A percentile compares a stretch with the other conserved stretches of the same genome.
Conservation (phyloP, 2,329 filamentous ascomycete genomes). For the Grosmannia clavigera region DNA sequence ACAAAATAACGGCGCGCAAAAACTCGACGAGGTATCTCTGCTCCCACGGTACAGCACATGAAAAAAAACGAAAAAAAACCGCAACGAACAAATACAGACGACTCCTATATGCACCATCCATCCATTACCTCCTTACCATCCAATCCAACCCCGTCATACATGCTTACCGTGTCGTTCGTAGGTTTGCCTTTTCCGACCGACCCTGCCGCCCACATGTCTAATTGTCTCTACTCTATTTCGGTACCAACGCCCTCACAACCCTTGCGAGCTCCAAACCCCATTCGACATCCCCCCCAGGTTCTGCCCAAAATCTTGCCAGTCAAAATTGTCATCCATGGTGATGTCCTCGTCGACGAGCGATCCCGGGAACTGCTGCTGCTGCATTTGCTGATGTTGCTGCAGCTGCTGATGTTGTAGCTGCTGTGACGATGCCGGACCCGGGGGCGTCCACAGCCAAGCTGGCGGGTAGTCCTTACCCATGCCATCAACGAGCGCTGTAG, state of each 20-base stretch:
- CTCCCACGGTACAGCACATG: neutral
- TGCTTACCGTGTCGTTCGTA: neutral
- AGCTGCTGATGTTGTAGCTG: neutral
- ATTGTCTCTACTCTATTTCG: neutral
- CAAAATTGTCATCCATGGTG: constrained; percentile 25
- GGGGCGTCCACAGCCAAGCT: constrained; percentile 40
- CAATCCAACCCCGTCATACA: neutral
- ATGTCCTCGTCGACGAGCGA: constrained; percentile 19
- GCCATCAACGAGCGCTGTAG: constrained; percentile 22
- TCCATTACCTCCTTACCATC: neutral
- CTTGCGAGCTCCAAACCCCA: constrained; percentile 14
- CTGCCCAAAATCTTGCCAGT: constrained; percentile 26
- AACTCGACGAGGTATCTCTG: neutral
- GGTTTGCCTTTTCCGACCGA: neutral
- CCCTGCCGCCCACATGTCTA: neutral
- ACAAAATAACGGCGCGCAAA: neutral
- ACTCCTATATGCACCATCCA: neutral
- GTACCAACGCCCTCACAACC: constrained; percentile 2
- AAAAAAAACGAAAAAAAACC: neutral
- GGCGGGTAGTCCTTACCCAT: constrained; percentile 35
- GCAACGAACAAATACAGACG: neutral
- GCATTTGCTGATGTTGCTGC: neutral
- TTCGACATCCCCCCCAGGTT: constrained; percentile 19
- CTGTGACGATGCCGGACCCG: constrained; percentile 4
- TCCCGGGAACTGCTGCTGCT: constrained; percentile 6